Conservation (phyloP, 768 basidiomycete genomes). For the Boletales sp. region DNA sequence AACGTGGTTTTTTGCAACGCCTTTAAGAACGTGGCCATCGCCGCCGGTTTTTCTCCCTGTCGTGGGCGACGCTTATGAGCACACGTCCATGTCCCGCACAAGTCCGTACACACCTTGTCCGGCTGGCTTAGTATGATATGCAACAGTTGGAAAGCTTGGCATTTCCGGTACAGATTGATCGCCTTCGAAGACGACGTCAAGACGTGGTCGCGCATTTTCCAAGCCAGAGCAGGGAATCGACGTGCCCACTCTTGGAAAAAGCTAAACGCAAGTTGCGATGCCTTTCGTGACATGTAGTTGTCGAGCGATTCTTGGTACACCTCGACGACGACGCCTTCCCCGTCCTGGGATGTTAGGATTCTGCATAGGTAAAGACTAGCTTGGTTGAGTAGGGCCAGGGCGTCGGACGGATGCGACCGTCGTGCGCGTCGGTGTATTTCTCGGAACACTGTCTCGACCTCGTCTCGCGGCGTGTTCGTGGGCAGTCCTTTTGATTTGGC, state of each 20-base stretch:
- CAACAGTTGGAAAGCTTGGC: slow-evolving; percentile 71
- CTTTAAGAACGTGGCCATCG: slow-evolving; percentile 43
- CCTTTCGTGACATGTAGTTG: slow-evolving; percentile 80
- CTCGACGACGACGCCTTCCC: slow-evolving; percentile 42
- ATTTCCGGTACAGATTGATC: slow-evolving; percentile 73
- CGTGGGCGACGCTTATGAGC: neutral
- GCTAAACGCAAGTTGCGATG: slow-evolving; percentile 62
- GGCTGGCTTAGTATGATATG: slow-evolving; percentile 55
- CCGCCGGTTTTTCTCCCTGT: slow-evolving; percentile 39
- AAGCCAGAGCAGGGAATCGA: slow-evolving; percentile 60
- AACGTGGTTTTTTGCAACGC: slow-evolving; percentile 48
- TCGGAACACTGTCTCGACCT: slow-evolving; percentile 46
- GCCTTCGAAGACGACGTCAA: slow-evolving; percentile 52
- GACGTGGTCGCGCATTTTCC: slow-evolving; percentile 61
- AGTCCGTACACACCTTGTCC: slow-evolving; percentile 15
- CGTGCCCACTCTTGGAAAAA: slow-evolving; percentile 81
- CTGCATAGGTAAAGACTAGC: slow-evolving; percentile 70
- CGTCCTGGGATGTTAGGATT: slow-evolving; percentile 37
- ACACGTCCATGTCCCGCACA: neutral
- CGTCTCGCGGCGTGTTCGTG: slow-evolving; percentile 21
- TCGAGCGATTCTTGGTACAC: slow-evolving; percentile 62
- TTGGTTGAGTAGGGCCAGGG: slow-evolving; percentile 60
- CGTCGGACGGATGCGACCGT: slow-evolving; percentile 57
- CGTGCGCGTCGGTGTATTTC: slow-evolving; percentile 72
- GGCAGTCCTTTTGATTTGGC: slow-evolving; percentile 72